Evolutionary conservation across 176 grass and related monocot genomes (phyloP), one percentile per base, ranked within the genome.

Genomic region (Ananas comosus): DNA sequence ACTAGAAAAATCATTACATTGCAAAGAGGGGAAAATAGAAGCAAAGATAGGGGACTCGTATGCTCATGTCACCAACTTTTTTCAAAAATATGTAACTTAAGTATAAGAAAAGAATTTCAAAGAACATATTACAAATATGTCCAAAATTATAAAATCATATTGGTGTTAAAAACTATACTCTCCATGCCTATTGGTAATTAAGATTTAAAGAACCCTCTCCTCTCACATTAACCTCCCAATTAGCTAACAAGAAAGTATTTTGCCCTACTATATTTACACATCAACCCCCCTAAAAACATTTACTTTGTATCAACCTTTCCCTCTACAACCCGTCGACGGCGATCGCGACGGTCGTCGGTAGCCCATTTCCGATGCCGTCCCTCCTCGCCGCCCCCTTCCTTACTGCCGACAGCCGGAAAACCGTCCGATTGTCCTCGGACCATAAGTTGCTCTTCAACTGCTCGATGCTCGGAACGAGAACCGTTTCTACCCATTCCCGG

Each of bases 201-300:
- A 21, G 29, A 63, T 59, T 1, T 13, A n/a, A 23, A 14, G 14
- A 52, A 3, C 22, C 14, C 49, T 70, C 69, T 2, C 9, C 51
- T 83, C 52, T 69, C 50, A 74, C 51, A 79, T 72, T 73, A 76
- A 73, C 73, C 74, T 72, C 67, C 24, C 75, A 74, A 56, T 7
- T 63, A 23, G 64, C 76, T 73, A 82, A 76, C 72, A 70, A 72
- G 77, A 66, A 66, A 65, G 64, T 23, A 65, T 64, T 76, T 49
- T n/a, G 57, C 74, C 17, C 17, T 67, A 77, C 68, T 72, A 68
- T 96, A 96, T 96, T 76, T 90, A 97, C 89, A 90, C 92, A 83
- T 81, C 83, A 85, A 81, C 74, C 73, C 53, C 79, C 33, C 77
- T 80, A 83, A 83, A 86, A 79, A 56, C 48, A 69, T 64, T 53